phyloP scores from a whole-genome alignment of 1,139 yeast species.

The Candida smagusa region DNA sequence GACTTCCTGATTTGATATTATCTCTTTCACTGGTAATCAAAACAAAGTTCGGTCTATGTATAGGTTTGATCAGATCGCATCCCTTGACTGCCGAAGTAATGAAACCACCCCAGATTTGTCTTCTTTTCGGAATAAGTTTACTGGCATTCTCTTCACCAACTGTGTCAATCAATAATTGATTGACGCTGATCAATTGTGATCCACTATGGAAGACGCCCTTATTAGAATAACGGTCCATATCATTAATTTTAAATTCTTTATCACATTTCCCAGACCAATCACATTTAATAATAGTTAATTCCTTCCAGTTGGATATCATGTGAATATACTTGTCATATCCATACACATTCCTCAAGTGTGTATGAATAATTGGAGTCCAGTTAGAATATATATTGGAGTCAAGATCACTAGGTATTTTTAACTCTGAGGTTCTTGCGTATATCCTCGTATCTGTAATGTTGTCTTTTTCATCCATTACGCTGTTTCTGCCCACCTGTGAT shows the following conservation, averaged over 20 bases:
- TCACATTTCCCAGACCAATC: slow-evolving; percentile 23
- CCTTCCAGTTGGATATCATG: slow-evolving; percentile 37
- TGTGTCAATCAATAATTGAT: slow-evolving; percentile 8
- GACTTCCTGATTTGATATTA: not conserved
- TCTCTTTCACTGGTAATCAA: slow-evolving; percentile 15
- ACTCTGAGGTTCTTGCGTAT: slow-evolving; percentile 26
- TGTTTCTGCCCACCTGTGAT: slow-evolving; percentile 29
- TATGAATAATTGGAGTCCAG: slow-evolving; percentile 42
- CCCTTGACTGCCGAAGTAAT: slow-evolving; percentile 21
- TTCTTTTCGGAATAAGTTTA: slow-evolving; percentile 12
- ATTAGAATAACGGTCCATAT: slow-evolving; percentile 2
- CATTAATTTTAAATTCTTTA: slow-evolving; percentile 21
- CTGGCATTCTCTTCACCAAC: not conserved
- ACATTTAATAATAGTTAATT: slow-evolving; percentile 31
- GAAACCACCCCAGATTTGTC: slow-evolving; percentile 24
- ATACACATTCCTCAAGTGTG: slow-evolving; percentile 14
- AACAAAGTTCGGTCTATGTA: slow-evolving; percentile 28
- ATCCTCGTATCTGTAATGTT: slow-evolving; percentile 11
- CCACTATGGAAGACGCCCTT: slow-evolving; percentile 27
- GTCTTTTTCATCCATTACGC: slow-evolving; percentile 19
- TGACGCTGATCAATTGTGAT: slow-evolving; percentile 18
- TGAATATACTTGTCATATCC: slow-evolving; percentile 26
- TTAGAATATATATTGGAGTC: slow-evolving; percentile 28
- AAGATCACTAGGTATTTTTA: slow-evolving; percentile 20
- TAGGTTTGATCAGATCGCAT: slow-evolving; percentile 24